Conservation (phyloP, 1,139 yeast genomes). For the Kodamaea ohmeri region DNA sequence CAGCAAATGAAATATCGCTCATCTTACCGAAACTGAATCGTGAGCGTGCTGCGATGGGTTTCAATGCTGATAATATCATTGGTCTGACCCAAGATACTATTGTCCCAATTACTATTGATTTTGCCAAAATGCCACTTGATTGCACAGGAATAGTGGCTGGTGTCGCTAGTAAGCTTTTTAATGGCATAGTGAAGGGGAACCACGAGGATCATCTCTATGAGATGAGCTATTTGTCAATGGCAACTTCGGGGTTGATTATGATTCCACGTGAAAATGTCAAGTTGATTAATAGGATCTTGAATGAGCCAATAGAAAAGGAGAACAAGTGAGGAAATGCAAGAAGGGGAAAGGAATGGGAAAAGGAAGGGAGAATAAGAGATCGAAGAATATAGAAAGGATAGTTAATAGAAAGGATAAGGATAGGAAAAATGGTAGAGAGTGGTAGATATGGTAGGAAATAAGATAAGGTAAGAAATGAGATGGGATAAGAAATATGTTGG, state of each 20-base stretch:
- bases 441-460: too few relatives aligned
- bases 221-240: conserved; percentile 64
- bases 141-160: conserved; percentile 70
- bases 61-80: conserved; percentile 41
- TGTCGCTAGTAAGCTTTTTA: conserved; percentile 50
- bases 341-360: too few relatives aligned
- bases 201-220: conserved; percentile 34
- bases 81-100: conserved; percentile 60
- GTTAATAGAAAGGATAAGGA: too few relatives aligned
- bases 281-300: conserved; percentile 13
- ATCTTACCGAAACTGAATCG: conserved; percentile 48
- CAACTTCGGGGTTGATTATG: conserved; percentile 58
- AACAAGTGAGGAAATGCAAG: too few relatives aligned
- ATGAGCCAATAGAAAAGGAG: conserved; percentile 6
- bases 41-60: conserved; percentile 38
- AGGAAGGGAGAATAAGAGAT: too few relatives aligned
- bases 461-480: too few relatives aligned
- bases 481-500: too few relatives aligned
- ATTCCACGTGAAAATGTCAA: conserved; percentile 52
- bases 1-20: conserved; percentile 52
- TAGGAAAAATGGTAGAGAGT: too few relatives aligned
- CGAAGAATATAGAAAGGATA: too few relatives aligned
- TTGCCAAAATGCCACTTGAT: conserved; percentile 55
- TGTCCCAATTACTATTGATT: conserved; percentile 57
- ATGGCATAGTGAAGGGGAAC: conserved; percentile 25